Evolutionary conservation across 1,139 yeast species (phyloP), one percentile per base, ranked within the genome.

Genomic region (Hansenula lynferdii): DNA sequence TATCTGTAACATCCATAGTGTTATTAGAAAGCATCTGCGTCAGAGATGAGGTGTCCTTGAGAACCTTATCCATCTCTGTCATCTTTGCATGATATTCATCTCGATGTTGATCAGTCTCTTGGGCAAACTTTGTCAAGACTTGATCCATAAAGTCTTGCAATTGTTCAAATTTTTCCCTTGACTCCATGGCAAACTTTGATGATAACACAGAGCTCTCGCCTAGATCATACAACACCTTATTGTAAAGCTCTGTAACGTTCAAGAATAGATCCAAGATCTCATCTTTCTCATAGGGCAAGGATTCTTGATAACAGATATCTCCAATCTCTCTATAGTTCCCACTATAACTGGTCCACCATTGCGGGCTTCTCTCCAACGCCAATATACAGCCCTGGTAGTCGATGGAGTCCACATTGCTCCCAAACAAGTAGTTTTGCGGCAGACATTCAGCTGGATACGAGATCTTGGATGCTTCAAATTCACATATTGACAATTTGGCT

Each of bases 281-380:
- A 31, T 72, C 75, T 43, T 75, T 75, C 42, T 75, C 76, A 46
- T 57, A 73, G 0, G 80, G 80, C 4, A 72, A 47, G 0, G 77
- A 63, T 35, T 72, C 70, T 40, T 75, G 77, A 44, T 61, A 62
- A 46, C 83, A 77, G 0, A 75, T 58, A 4, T 66, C 61, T 4
- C 70, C 65, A 2, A 77, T 56, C 19, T 69, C 69, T 36, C 77
- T 62, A 47, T 73, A 77, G 45, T 77, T 70, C 0, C 83, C 83
- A 45, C 77, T 75, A 47, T 70, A 77, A 0, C 77, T 72, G 0
- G 82, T 76, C 84, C 84, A 77, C 61, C 71, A 71, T 49, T 75
- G 80, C 1, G 78, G 67, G 2, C 67, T 60, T 21, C 48, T 51
- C 44, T 75, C 75, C 35, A 76, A 47, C 1, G 62, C 55, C 2